These are phyloP conservation scores for Ophiostoma triangulosporum DNA, from an alignment of 2,329 filamentous ascomycete genomes.

Conservation along the genomic window DNA sequence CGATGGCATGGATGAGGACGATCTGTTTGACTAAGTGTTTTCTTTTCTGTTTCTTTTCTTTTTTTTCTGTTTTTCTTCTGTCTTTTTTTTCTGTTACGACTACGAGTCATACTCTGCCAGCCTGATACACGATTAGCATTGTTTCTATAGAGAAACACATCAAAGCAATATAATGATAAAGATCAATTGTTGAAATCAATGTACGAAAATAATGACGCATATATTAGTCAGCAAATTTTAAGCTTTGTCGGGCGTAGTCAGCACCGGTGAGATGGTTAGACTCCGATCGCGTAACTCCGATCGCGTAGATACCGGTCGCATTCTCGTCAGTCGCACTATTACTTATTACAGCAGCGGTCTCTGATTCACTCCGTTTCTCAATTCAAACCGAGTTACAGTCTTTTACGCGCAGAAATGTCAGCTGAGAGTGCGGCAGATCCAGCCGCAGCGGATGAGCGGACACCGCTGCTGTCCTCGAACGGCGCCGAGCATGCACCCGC, in stretches of 20 bases:
- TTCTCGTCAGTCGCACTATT: too few species aligned
- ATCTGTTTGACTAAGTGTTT: not conserved
- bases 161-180: not conserved
- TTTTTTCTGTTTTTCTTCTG: not conserved
- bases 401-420: not conserved
- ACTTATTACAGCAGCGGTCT: too few species aligned
- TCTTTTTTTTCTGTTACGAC: not conserved
- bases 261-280: too few species aligned
- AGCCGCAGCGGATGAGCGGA: not conserved
- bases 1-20: constrained; percentile 47
- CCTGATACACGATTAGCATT: not conserved
- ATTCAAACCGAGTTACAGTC: too few species aligned
- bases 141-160: not conserved
- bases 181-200: not conserved
- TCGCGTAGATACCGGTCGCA: too few species aligned
- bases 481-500: not conserved
- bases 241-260: too few species aligned
- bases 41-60: not conserved
- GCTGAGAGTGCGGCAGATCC: not conserved
- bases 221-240: too few species aligned
- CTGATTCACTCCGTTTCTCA: too few species aligned
- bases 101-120: not conserved
- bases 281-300: too few species aligned
- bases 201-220: not conserved
- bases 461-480: constrained; percentile 3